A percentile compares a stretch with the other conserved stretches of the same genome.
phyloP scores from a whole-genome alignment of 805 yeast species.

The Metschnikowia proteae region DNA sequence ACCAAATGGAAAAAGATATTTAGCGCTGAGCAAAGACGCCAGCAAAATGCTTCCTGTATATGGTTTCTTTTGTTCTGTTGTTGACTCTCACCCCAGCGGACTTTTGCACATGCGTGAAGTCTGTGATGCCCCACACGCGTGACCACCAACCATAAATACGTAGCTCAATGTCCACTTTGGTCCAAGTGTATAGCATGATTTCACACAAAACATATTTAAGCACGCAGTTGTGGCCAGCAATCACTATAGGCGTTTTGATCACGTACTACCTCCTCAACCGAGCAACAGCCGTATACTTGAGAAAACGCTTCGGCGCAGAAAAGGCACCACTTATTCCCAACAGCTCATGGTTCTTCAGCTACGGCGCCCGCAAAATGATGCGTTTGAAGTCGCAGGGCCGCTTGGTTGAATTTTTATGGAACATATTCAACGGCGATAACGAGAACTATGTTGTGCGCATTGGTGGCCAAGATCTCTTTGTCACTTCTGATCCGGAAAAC shows the following conservation, averaged over 20 bases:
- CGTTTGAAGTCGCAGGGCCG: slow-evolving; percentile 7
- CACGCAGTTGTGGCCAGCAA: not conserved
- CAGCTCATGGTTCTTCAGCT: not conserved
- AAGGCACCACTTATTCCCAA: slow-evolving; percentile 1
- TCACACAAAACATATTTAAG: not conserved
- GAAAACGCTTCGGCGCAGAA: not conserved
- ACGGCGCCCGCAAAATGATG: slow-evolving; percentile 1
- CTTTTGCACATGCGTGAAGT: not conserved
- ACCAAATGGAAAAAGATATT: no score
- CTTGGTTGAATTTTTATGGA: slow-evolving; percentile 9
- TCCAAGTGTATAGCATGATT: not conserved
- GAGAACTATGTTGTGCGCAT: slow-evolving; percentile 9
- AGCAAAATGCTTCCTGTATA: no score
- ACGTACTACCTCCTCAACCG: not conserved
- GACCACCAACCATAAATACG: not conserved
- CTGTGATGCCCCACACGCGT: not conserved
- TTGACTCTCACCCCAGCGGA: not conserved
- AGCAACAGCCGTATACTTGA: not conserved
- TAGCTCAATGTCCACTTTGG: no score
- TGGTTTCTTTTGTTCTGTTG: no score
- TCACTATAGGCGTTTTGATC: not conserved
- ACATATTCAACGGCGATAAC: slow-evolving; percentile 6
- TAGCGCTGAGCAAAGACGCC: no score
- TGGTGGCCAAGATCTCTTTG: slow-evolving; percentile 6
- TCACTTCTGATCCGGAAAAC: slow-evolving; percentile 35